Percentiles rank a stretch among this genome's conserved stretches.
phyloP scores from a whole-genome alignment of 1,284 basidiomycete genomes.

The Entoloma clypeatum region DNA sequence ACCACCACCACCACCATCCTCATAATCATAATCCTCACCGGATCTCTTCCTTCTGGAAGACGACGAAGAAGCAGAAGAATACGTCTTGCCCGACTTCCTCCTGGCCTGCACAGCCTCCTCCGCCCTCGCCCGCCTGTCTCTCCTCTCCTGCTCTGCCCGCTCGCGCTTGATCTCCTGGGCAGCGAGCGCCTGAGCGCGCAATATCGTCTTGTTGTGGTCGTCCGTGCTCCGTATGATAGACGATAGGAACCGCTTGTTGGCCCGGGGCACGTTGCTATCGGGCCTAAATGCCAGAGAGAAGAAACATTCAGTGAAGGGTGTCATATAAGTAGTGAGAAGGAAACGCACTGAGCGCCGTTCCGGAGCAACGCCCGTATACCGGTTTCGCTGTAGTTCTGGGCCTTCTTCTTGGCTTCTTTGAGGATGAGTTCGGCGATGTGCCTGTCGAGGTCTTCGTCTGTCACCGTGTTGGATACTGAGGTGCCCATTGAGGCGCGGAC shows the following conservation, averaged over 20 bases:
- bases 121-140: constrained; percentile 13
- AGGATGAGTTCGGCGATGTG: constrained; percentile 87
- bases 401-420: constrained; percentile 87
- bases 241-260: constrained; percentile 91
- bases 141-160: constrained; percentile 38
- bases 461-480: constrained; percentile 58
- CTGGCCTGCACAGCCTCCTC: constrained; percentile 17
- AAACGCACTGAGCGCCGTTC: constrained; percentile 32
- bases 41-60: constrained; percentile 11
- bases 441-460: constrained; percentile 82
- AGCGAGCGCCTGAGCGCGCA: constrained; percentile 72
- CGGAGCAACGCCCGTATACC: constrained; percentile 69
- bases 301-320: neutral
- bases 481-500: constrained; percentile 79
- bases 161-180: constrained; percentile 69
- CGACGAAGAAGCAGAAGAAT: too few relatives aligned
- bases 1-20: too few relatives aligned
- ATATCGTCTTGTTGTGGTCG: constrained; percentile 84
- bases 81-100: constrained; percentile 13
- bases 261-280: constrained; percentile 66
- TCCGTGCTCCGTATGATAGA: constrained; percentile 88
- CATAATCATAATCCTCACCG: too few relatives aligned
- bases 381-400: constrained; percentile 62
- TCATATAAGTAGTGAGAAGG: neutral
- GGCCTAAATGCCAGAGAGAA: constrained; percentile 20